Percentiles rank a stretch among this genome's conserved stretches.
These are phyloP conservation scores for Eucalyptus camaldulensis DNA, from an alignment of 345 rosid species.

Conservation along the genomic window DNA sequence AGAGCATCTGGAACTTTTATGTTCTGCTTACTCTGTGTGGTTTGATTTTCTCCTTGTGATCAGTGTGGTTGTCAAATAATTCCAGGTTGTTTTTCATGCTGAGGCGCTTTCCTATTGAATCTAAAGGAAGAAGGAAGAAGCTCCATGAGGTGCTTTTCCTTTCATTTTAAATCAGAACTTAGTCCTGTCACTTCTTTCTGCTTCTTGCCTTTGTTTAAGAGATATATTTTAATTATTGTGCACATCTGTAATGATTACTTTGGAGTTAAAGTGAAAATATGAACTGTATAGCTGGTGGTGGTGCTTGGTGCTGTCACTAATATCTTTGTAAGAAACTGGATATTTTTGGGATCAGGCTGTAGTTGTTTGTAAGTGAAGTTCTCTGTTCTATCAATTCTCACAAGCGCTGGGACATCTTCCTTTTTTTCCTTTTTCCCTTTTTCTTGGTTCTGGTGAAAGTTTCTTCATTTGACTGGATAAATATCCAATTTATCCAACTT, in stretches of 20 bases:
- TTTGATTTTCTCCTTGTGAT: neutral
- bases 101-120: slow-evolving; percentile 93
- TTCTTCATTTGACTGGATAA: neutral
- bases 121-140: slow-evolving; percentile 97
- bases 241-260: neutral
- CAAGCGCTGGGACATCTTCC: neutral
- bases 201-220: neutral
- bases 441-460: neutral
- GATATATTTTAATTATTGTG: neutral
- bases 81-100: slow-evolving; percentile 89
- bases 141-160: slow-evolving; percentile 71
- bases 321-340: neutral
- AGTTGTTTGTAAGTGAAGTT: neutral
- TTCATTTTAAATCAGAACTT: neutral
- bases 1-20: neutral
- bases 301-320: neutral
- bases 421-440: neutral
- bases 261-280: neutral
- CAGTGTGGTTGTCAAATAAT: neutral
- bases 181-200: neutral
- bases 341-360: neutral
- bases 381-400: neutral
- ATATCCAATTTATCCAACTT: neutral
- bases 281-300: neutral
- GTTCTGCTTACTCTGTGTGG: neutral